phyloP scores from a whole-genome alignment of 140 eudicot species.

The Oenanthe javanica region DNA sequence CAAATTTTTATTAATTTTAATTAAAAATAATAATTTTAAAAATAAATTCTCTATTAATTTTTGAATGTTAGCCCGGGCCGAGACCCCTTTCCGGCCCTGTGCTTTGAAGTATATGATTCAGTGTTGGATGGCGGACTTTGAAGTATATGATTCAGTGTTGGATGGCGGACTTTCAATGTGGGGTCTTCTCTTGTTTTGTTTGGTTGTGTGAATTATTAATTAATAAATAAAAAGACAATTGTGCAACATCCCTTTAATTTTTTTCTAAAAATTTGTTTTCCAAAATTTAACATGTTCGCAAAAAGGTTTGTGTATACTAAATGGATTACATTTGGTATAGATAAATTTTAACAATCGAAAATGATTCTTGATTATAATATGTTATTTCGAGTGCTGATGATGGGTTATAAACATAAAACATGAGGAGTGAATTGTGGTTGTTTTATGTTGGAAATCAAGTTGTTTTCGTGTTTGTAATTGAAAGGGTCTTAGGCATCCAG shows the following conservation, averaged over 20 bases:
- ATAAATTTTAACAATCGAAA: too few species aligned
- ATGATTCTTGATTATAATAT: too few species aligned
- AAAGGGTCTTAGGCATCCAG: neutral
- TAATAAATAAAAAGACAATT: neutral
- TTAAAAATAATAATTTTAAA: too few species aligned
- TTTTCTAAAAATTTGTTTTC: too few species aligned
- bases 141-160: conserved; percentile 2
- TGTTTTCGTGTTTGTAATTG: neutral
- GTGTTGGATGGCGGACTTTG: conserved; percentile 2
- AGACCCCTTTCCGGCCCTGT: too few species aligned
- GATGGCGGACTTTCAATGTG: neutral
- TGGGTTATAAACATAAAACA: neutral
- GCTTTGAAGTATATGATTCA: neutral
- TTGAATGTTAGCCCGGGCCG: too few species aligned
- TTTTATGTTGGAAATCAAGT: neutral
- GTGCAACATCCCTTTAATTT: neutral
- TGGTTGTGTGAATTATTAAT: neutral
- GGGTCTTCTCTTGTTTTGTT: neutral
- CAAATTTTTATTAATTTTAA: too few species aligned
- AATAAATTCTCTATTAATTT: too few species aligned
- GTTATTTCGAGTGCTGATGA: neutral
- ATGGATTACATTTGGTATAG: too few species aligned
- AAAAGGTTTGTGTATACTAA: too few species aligned
- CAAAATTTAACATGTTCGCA: too few species aligned
- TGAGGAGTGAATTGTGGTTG: neutral